phyloP scores from a whole-genome alignment of 2,329 filamentous ascomycete species.

The Phialophora expanda region DNA sequence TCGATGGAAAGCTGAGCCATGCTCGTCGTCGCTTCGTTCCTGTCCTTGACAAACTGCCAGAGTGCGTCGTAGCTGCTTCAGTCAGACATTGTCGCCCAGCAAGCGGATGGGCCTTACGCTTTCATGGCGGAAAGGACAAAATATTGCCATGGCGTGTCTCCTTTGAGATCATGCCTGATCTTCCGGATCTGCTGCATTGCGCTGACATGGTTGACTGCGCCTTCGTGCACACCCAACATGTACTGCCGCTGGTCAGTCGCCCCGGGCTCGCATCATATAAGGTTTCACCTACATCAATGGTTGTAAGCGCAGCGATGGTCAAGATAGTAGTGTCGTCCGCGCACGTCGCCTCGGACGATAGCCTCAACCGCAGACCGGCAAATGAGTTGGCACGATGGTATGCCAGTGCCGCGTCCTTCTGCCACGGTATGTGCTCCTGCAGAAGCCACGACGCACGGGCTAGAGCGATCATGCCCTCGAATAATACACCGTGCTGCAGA shows the following conservation, averaged over 20 bases:
- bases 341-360: constrained; percentile 23
- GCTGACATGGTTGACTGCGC: constrained; percentile 27
- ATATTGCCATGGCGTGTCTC: constrained; percentile 29
- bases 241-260: constrained; percentile 18
- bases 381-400: constrained; percentile 28
- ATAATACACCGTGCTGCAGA: constrained; percentile 26
- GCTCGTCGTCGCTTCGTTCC: constrained; percentile 26
- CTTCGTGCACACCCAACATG: constrained; percentile 30
- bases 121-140: constrained; percentile 24
- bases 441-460: constrained; percentile 30
- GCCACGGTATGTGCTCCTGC: constrained; percentile 25
- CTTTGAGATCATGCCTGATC: constrained; percentile 23
- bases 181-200: constrained; percentile 30
- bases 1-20: constrained; percentile 30
- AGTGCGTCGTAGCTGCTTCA: constrained; percentile 25
- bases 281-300: constrained; percentile 28
- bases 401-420: constrained; percentile 23
- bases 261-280: neutral
- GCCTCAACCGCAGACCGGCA: constrained; percentile 20
- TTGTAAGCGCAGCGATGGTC: constrained; percentile 32
- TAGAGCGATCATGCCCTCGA: constrained; percentile 28
- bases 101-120: constrained; percentile 15
- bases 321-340: constrained; percentile 31
- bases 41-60: constrained; percentile 33
- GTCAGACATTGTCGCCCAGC: constrained; percentile 12